These are phyloP conservation scores for Trichoderma asperellum DNA, from an alignment of 2,329 filamentous ascomycete species.

Conservation along the genomic window DNA sequence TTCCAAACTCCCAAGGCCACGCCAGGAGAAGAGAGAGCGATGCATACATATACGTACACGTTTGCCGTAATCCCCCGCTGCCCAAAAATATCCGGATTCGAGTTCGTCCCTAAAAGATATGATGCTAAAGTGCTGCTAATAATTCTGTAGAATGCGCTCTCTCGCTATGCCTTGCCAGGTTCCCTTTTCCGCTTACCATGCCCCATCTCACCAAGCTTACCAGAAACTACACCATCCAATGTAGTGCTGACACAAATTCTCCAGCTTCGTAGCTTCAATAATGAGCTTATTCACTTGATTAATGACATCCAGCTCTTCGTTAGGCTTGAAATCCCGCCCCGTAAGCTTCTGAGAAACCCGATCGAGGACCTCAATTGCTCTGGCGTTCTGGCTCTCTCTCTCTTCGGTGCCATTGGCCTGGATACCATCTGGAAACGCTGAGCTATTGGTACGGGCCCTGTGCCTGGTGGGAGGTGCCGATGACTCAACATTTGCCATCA, in stretches of 20 bases:
- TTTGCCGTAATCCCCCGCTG: conserved; percentile 3
- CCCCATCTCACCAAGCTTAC: conserved; percentile 52
- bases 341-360: conserved; percentile 95
- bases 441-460: conserved; percentile 65
- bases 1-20: conserved; percentile 23
- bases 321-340: conserved; percentile 85
- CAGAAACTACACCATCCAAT: conserved; percentile 99
- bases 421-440: conserved; percentile 45
- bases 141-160: background rate
- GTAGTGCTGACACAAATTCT: conserved; percentile 98
- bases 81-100: conserved; percentile 3
- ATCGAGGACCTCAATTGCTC: conserved; percentile 87
- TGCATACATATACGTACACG: background rate
- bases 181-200: background rate
- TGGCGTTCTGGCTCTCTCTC: conserved; percentile 86
- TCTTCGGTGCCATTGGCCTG: conserved; percentile 50
- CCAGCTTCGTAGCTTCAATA: conserved; percentile 91
- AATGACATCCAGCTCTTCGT: conserved; percentile 81
- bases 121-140: background rate
- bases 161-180: background rate
- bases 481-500: conserved; percentile 53
- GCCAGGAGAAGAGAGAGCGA: background rate
- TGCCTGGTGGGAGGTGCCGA: conserved; percentile 55
- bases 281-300: conserved; percentile 94
- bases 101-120: background rate